Percentiles rank a stretch among this genome's conserved stretches.
phyloP scores from a whole-genome alignment of 129 eudicot genomes.

The Helianthus tuberosus region DNA sequence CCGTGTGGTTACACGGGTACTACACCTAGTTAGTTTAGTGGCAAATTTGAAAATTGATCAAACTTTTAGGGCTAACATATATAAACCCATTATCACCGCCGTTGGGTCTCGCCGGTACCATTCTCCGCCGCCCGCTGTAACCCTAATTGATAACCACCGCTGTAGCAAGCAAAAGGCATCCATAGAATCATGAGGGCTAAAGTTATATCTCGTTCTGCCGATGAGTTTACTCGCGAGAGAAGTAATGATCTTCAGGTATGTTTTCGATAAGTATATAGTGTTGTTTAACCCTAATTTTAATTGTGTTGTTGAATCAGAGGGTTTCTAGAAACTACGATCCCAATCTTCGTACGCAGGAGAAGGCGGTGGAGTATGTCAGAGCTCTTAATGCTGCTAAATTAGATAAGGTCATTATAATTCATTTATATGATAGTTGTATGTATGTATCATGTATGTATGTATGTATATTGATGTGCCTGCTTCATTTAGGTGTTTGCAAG shows the following conservation, averaged over 20 bases:
- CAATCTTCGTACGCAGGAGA: conserved; percentile 85
- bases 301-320: conserved; percentile 47
- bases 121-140: too few species aligned
- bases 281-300: neutral
- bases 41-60: too few species aligned
- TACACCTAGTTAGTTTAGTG: too few species aligned
- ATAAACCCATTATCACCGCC: too few species aligned
- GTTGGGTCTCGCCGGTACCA: too few species aligned
- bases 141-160: too few species aligned
- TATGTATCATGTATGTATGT: too few species aligned
- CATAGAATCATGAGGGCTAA: conserved; percentile 64
- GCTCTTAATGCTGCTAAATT: conserved; percentile 94
- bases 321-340: conserved; percentile 84
- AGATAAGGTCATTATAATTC: conserved; percentile 62
- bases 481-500: conserved; percentile 71
- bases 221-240: conserved; percentile 90
- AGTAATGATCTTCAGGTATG: conserved; percentile 91
- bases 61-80: too few species aligned
- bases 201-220: conserved; percentile 84
- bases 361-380: conserved; percentile 90
- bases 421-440: neutral
- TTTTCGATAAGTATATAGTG: too few species aligned
- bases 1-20: too few species aligned
- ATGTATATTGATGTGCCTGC: neutral
- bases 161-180: too few species aligned